These are phyloP conservation scores for Nasturtium officinale DNA, from an alignment of 345 rosid genomes.

Conservation along the genomic window DNA sequence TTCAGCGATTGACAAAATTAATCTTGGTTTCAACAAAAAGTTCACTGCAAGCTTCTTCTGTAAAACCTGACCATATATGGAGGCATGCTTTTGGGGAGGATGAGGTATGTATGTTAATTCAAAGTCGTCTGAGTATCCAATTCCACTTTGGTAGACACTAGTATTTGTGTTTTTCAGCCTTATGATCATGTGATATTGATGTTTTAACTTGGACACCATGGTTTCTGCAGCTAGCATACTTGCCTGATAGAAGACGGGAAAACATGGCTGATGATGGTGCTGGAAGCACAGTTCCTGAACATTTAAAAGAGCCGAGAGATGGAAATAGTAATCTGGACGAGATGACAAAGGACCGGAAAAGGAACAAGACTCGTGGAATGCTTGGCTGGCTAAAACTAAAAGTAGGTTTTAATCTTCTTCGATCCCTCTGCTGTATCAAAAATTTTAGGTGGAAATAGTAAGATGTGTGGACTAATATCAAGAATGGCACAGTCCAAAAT, in stretches of 20 bases:
- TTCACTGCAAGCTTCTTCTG: slow-evolving; percentile 67
- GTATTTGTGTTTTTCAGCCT: slow-evolving; percentile 11
- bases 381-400: slow-evolving; percentile 90
- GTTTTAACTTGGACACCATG: slow-evolving; percentile 30
- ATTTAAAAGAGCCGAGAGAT: slow-evolving; percentile 58
- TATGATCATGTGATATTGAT: slow-evolving; percentile 23
- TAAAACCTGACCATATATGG: slow-evolving; percentile 67
- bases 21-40: slow-evolving; percentile 97
- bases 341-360: slow-evolving; percentile 69
- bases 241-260: slow-evolving; percentile 78
- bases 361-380: slow-evolving; percentile 72
- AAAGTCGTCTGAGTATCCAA: slow-evolving; percentile 2
- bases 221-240: slow-evolving; percentile 41
- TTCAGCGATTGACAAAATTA: slow-evolving; percentile 92
- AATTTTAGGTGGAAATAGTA: slow-evolving; percentile 13
- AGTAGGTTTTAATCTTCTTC: slow-evolving; percentile 48
- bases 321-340: slow-evolving; percentile 63
- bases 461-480: slow-evolving; percentile 18
- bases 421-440: slow-evolving; percentile 20
- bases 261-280: slow-evolving; percentile 60
- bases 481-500: slow-evolving; percentile 13
- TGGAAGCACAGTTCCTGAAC: slow-evolving; percentile 64
- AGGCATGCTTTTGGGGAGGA: slow-evolving; percentile 77
- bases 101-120: slow-evolving; percentile 56
- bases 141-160: slow-evolving; percentile 9